A percentile compares a stretch with the other conserved stretches of the same genome.
Conservation (phyloP, 2,329 filamentous ascomycete species). For the Fusarium pseudograminearum region DNA sequence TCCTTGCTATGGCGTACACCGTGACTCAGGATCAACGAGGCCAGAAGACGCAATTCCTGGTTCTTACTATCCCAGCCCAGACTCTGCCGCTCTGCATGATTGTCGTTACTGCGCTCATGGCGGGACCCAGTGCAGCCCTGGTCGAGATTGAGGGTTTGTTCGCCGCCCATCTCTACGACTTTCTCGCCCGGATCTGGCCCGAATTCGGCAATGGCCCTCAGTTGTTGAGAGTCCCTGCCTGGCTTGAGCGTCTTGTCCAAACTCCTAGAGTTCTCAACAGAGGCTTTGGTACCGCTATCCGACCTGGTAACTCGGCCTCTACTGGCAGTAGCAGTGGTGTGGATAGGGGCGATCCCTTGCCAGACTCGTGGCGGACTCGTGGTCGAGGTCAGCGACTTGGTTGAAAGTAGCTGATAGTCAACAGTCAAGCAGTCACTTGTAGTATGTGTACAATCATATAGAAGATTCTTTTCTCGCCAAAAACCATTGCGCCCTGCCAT, state of each 20-base stretch:
- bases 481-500: slow-evolving; percentile 2
- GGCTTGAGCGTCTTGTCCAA: slow-evolving; percentile 76
- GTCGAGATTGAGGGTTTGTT: slow-evolving; percentile 81
- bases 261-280: slow-evolving; percentile 48
- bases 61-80: slow-evolving; percentile 86
- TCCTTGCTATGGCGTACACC: slow-evolving; percentile 85
- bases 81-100: slow-evolving; percentile 86
- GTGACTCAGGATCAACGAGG: slow-evolving; percentile 87
- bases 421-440: not conserved
- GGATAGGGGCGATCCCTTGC: slow-evolving; percentile 62
- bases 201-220: slow-evolving; percentile 87
- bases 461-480: not conserved
- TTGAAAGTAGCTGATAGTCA: slow-evolving; percentile 40
- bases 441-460: not conserved
- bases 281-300: slow-evolving; percentile 68
- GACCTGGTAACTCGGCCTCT: slow-evolving; percentile 50
- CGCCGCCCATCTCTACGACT: slow-evolving; percentile 91
- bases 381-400: slow-evolving; percentile 74
- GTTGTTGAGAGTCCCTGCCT: slow-evolving; percentile 77
- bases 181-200: slow-evolving; percentile 88
- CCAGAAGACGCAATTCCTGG: slow-evolving; percentile 79
- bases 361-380: slow-evolving; percentile 73
- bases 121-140: slow-evolving; percentile 65
- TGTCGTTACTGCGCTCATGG: slow-evolving; percentile 76
- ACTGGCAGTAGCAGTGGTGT: slow-evolving; percentile 58